Evolutionary conservation across 352 stramenopile species (phyloP), one percentile per base, ranked within the genome.

Genomic region (Peronospora farinosa): DNA sequence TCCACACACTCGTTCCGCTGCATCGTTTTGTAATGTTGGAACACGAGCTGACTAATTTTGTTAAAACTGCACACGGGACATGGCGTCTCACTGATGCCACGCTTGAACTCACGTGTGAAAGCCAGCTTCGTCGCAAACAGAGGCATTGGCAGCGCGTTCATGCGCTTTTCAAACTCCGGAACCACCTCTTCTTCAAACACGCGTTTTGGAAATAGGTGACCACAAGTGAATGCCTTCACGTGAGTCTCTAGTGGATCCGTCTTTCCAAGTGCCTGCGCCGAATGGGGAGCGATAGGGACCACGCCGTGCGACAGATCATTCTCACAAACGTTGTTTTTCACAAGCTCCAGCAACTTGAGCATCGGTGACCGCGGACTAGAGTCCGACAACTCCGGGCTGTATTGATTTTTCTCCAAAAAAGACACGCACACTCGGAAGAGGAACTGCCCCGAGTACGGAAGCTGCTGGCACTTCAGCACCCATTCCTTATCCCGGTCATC

Each of bases 131-230:
- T 91, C 16, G 68, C 61, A 48, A 81, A 74, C 2, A 94, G 40
- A 10, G 76, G 65, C 35, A 77, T 57, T 1, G 78, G 68, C 12
- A 89, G 52, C 7, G 75, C 52, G 27, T 73, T 83, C 69, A 94
- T 79, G 15, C 77, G 75, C 61, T 83, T 89, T 31, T 91, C 83
- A 44, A 94, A 94, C 51, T 88, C 74, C 8, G 69, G 67, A 13
- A 92, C 39, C 10, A 94, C 69, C 30, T 94, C 83, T 47, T 94
- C 83, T 41, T 94, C 80, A 39, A 88, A 92, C 39, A 94, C 67
- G 25, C 83, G 78, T 65, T 91, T 91, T 8, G 83, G 78, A 47
- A 89, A 94, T 15, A 89, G 54, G 45, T 94, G 83, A 10, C 77
- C 74, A 31, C 83, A 94, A 10, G 80, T 86, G 47, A 94, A 94